phyloP scores from a whole-genome alignment of 75 land plant genomes.

The Chamaecyparis obtusa region DNA sequence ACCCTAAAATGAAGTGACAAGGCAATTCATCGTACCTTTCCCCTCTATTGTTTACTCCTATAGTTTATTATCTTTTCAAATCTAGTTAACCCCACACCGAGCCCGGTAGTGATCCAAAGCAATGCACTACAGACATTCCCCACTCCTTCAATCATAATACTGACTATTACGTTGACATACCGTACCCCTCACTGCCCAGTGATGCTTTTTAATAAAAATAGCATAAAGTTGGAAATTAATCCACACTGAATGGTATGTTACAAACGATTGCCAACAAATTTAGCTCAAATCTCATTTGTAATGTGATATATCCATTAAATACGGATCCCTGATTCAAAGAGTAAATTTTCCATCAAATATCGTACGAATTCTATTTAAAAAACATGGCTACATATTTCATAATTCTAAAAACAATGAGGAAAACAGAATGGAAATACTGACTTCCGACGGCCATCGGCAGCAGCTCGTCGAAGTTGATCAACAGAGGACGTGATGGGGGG shows the following conservation, averaged over 20 bases:
- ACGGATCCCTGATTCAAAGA: not conserved
- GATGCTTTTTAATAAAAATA: not conserved
- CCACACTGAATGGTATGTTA: not conserved
- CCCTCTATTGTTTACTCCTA: not conserved
- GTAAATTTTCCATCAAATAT: not conserved
- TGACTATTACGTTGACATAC: not conserved
- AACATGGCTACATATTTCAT: not conserved
- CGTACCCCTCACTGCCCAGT: not conserved
- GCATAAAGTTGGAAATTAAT: not conserved
- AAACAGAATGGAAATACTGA: not conserved
- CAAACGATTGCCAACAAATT: not conserved
- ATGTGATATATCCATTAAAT: not conserved
- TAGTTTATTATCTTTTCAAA: not conserved
- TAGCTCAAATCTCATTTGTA: not conserved
- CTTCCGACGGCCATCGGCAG: slow-evolving; percentile 33
- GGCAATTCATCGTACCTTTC: not conserved
- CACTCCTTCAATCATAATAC: not conserved
- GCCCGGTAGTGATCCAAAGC: not conserved
- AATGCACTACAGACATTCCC: not conserved
- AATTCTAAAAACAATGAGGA: too few relatives aligned
- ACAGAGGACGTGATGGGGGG: slow-evolving; percentile 10
- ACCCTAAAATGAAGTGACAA: not conserved
- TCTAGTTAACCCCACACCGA: not conserved
- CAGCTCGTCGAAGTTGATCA: slow-evolving; percentile 24
- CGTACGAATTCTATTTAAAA: not conserved